Evolutionary conservation across 2,329 filamentous ascomycete genomes (phyloP).

Genomic region (Tolypocladium album): DNA sequence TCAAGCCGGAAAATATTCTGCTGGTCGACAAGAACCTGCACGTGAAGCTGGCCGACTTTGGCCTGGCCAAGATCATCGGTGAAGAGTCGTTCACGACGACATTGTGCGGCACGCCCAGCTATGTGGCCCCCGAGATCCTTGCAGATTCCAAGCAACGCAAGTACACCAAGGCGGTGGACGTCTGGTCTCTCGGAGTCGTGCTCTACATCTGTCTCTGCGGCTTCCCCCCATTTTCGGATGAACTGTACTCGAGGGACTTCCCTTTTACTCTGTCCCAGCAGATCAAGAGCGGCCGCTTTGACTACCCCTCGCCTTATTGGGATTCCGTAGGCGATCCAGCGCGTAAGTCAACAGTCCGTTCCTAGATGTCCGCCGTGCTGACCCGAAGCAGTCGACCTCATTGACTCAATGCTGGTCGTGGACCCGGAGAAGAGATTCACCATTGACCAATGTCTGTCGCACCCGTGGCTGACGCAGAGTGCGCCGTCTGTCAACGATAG

Average conservation of each 20-base stretch:
- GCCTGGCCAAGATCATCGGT: conserved; percentile 94
- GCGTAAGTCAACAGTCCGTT: conserved; percentile 28
- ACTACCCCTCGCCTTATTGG: conserved; percentile 93
- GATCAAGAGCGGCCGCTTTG: conserved; percentile 79
- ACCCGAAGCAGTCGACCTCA: conserved; percentile 55
- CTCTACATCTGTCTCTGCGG: conserved; percentile 95
- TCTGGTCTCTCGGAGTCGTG: conserved; percentile 97
- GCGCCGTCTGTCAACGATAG: conserved; percentile 62
- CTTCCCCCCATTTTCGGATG: conserved; percentile 94
- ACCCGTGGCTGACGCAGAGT: conserved; percentile 74
- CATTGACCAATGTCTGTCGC: conserved; percentile 80
- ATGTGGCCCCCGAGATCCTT: conserved; percentile 92
- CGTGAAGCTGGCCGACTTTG: conserved; percentile 93
- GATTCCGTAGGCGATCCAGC: conserved; percentile 57
- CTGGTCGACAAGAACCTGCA: conserved; percentile 74
- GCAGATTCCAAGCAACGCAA: conserved; percentile 70
- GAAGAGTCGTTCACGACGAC: conserved; percentile 98
- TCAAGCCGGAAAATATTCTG: conserved; percentile 95
- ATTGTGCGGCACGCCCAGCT: conserved; percentile 90
- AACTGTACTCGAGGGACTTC: conserved; percentile 70
- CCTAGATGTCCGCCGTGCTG: not conserved
- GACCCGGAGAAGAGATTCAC: conserved; percentile 75
- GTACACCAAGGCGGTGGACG: conserved; percentile 90
- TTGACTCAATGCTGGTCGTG: conserved; percentile 89
- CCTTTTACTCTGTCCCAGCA: conserved; percentile 83